A percentile compares a stretch with the other conserved stretches of the same genome.
Conservation (phyloP, 192 early-diverging fungal species). For the Radiomyces spectabilis region DNA sequence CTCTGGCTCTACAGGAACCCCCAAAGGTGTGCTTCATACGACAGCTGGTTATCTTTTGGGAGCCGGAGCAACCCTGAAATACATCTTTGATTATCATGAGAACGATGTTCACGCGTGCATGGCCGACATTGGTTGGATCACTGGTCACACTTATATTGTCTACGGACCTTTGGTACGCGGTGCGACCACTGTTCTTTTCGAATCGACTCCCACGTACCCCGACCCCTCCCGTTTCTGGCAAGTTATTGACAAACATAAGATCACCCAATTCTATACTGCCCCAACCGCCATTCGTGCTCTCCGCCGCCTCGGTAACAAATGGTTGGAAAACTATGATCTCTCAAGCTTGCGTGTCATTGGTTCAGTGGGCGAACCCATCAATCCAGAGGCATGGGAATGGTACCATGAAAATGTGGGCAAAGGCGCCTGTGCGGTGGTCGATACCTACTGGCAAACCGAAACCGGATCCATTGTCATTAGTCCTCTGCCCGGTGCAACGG, state of each 20-base stretch:
- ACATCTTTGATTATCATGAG: conserved; percentile 91
- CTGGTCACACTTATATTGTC: conserved; percentile 84
- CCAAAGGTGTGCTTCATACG: conserved; percentile 93
- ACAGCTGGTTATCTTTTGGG: conserved; percentile 93
- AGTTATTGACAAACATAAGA: conserved; percentile 79
- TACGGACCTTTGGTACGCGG: conserved; percentile 88
- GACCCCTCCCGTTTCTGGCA: conserved; percentile 71
- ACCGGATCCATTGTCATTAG: conserved; percentile 90
- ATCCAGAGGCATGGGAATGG: conserved; percentile 97
- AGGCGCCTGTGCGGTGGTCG: conserved; percentile 84
- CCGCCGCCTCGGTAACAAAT: conserved; percentile 74
- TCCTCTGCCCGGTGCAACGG: conserved; percentile 81
- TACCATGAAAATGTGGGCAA: conserved; percentile 89
- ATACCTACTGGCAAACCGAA: conserved; percentile 95
- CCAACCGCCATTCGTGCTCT: conserved; percentile 97
- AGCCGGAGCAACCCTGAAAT: conserved; percentile 78
- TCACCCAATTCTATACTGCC: conserved; percentile 98
- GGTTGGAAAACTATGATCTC: conserved; percentile 72
- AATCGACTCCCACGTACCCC: conserved; percentile 92
- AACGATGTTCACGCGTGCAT: conserved; percentile 88
- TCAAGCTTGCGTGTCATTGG: conserved; percentile 84
- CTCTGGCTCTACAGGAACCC: conserved; percentile 81
- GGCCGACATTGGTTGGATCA: conserved; percentile 92
- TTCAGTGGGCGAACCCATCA: conserved; percentile 96
- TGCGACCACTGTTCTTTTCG: conserved; percentile 89